phyloP scores from a whole-genome alignment of 192 early-diverging fungal genomes.

The Coemansia sp. region DNA sequence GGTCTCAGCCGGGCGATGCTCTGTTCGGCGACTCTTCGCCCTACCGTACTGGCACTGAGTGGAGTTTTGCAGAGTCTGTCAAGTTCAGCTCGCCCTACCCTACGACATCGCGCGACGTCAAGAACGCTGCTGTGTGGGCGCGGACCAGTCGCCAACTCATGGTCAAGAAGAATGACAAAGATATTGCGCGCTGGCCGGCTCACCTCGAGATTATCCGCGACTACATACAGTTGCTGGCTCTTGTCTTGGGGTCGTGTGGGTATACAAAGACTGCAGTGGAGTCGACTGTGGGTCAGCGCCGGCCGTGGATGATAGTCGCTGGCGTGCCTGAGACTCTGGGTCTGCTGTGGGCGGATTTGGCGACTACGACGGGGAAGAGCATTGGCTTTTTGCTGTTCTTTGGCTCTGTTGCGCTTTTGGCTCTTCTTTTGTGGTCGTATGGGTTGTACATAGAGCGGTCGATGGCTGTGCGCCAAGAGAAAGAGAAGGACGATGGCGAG shows the following conservation, averaged over 20 bases:
- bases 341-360: conserved; percentile 51
- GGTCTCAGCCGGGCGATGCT: background rate
- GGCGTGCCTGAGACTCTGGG: conserved; percentile 46
- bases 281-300: conserved; percentile 35
- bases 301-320: conserved; percentile 43
- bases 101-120: conserved; percentile 19
- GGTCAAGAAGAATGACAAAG: conserved; percentile 24
- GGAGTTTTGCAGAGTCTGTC: conserved; percentile 47
- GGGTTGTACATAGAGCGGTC: conserved; percentile 40
- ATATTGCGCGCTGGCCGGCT: conserved; percentile 41
- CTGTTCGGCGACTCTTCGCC: conserved; percentile 30
- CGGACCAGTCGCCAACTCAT: conserved; percentile 18
- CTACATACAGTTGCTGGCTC: conserved; percentile 41
- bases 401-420: conserved; percentile 19
- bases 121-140: conserved; percentile 25
- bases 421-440: conserved; percentile 40
- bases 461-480: background rate
- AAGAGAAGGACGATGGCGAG: background rate
- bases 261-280: conserved; percentile 31
- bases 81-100: conserved; percentile 55
- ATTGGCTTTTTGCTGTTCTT: conserved; percentile 48
- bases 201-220: conserved; percentile 51
- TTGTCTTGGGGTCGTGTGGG: conserved; percentile 39
- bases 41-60: conserved; percentile 52
- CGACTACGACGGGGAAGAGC: conserved; percentile 49